Evolutionary conservation across 139 green algal genomes (phyloP).

Genomic region (Chlamydomonas schloesseri): DNA sequence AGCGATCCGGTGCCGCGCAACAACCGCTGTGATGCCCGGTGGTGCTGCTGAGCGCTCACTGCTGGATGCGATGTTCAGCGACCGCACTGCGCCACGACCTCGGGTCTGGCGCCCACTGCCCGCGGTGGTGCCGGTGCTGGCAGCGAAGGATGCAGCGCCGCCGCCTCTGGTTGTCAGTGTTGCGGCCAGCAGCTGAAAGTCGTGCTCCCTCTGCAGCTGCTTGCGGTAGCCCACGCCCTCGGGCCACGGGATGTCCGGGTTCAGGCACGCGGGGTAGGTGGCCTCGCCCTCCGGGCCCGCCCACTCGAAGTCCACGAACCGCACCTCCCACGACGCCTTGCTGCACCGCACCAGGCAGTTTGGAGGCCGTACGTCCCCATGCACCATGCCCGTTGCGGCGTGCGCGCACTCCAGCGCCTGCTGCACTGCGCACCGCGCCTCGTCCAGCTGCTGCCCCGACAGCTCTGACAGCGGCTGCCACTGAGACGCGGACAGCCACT

Average conservation of each 20-base stretch:
- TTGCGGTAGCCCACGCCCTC: neutral
- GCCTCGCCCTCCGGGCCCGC: neutral
- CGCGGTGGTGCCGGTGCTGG: too few relatives aligned
- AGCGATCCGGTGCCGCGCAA: too few relatives aligned
- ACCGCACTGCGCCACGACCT: too few relatives aligned
- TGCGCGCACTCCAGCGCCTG: neutral
- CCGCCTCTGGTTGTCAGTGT: too few relatives aligned
- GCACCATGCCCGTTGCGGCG: neutral
- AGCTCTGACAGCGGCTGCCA: neutral
- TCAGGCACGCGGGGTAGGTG: neutral
- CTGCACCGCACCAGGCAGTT: slow-evolving; percentile 14
- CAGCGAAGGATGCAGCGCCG: too few relatives aligned
- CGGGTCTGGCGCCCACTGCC: too few relatives aligned
- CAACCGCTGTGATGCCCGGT: too few relatives aligned
- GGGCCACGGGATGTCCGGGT: neutral
- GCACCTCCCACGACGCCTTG: too few relatives aligned
- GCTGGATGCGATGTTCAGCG: too few relatives aligned
- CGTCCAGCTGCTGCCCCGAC: neutral
- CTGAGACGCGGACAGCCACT: neutral
- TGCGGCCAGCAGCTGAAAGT: neutral
- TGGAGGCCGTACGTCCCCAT: neutral
- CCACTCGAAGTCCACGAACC: slow-evolving; percentile 10
- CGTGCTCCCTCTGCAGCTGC: neutral
- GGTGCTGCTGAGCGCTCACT: too few relatives aligned
- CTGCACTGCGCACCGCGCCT: neutral